Conservation (phyloP, 192 early-diverging fungal genomes). For the Coemansia sp. region DNA sequence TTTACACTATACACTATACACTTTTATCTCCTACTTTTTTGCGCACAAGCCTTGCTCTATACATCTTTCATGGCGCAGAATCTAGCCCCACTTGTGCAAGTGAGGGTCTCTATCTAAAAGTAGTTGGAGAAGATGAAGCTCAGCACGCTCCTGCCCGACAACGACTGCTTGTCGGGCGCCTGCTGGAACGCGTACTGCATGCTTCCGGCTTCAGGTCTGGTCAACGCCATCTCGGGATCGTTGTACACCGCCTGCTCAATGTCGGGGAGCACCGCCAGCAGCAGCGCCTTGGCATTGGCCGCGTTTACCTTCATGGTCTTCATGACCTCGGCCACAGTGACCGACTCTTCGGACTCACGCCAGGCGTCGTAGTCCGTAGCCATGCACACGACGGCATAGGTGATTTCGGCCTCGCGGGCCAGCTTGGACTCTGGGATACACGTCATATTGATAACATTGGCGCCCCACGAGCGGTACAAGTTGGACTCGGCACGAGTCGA, state of each 20-base stretch:
- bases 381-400: constrained; percentile 99
- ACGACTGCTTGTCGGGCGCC: constrained; percentile 68
- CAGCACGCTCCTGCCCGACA: constrained; percentile 75
- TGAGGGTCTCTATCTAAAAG: constrained; percentile 38
- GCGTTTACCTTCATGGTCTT: constrained; percentile 86
- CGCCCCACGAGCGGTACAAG: constrained; percentile 94
- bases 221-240: constrained; percentile 57
- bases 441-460: constrained; percentile 98
- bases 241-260: constrained; percentile 65
- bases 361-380: constrained; percentile 98
- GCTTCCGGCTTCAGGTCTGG: constrained; percentile 72
- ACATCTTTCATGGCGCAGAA: not conserved
- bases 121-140: constrained; percentile 85
- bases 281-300: constrained; percentile 79
- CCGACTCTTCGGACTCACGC: constrained; percentile 78
- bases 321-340: constrained; percentile 86
- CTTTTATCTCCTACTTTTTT: not conserved
- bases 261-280: constrained; percentile 77
- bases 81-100: not conserved
- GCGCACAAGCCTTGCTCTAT: not conserved
- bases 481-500: constrained; percentile 97
- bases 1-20: constrained; percentile 5
- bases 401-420: constrained; percentile 97
- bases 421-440: constrained; percentile 96
- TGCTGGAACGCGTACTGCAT: constrained; percentile 91